Evolutionary conservation across 2,329 filamentous ascomycete species (phyloP), one percentile per base, ranked within the genome.

Genomic region (Byssochlamys sp.): DNA sequence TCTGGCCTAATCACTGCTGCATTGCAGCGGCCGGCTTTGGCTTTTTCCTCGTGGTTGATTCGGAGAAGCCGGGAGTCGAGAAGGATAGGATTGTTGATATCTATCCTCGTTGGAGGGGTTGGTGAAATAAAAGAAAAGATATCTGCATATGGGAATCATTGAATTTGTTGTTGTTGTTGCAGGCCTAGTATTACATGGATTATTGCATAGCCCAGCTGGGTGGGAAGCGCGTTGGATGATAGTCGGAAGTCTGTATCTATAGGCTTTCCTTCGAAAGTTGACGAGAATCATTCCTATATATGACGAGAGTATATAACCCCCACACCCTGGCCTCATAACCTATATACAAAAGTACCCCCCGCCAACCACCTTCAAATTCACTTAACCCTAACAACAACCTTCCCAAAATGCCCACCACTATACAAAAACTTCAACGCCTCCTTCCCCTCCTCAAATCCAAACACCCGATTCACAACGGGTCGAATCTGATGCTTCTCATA

Each of bases 1-100:
- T 92, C 24, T 91, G 86, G 86, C 88, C 88, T 1, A 91, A 91
- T 64, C 89, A 91, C 72, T 85, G 87, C 45, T 91, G 89, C 68
- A 87, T 91, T 65, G 82, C 87, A 1, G 84, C 86, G 0, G 84
- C 84, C 0, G 81, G 82, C n/a, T 88, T 85, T 72, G 83, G 81
- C 4, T 88, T 83, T 78, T 91, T 89, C 71, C 73, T 90, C 12
- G 76, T 91, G 29, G 83, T 91, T 2, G 88, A 91, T 71, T 83
- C 81, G 39, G 76, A 79, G 27, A 63, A 54, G 6, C 50, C 58
- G 29, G 60, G 60, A 25, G 49, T 28, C 6, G 62, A 64, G 52
- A 62, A 57, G 54, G 62, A 64, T 35, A 53, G 54, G 19, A 54
- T 64, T 9, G 39, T 45, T 9, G 39, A 45, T 45, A 14, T 45